A percentile compares a stretch with the other conserved stretches of the same genome.
Conservation (phyloP, 768 basidiomycete species). For the Hydnomerulius pinastri region DNA sequence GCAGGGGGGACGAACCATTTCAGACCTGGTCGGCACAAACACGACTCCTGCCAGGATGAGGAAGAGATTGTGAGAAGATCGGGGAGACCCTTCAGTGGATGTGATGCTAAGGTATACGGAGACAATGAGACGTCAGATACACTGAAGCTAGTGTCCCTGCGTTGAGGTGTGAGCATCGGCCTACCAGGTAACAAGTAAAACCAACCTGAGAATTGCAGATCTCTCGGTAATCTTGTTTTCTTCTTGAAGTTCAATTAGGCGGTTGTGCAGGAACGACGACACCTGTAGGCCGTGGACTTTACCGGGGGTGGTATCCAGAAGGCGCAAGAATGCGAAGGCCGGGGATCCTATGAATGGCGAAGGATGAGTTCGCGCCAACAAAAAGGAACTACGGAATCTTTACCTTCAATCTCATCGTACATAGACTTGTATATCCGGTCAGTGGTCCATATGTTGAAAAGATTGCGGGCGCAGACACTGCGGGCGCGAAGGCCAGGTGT, state of each 20-base stretch:
- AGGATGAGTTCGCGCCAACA: constrained; percentile 1
- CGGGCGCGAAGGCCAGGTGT: constrained; percentile 48
- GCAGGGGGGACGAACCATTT: constrained; percentile 87
- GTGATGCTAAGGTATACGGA: constrained; percentile 24
- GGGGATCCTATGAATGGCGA: constrained; percentile 43
- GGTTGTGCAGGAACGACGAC: constrained; percentile 59
- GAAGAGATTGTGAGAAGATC: constrained; percentile 61
- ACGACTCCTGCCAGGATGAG: constrained; percentile 70
- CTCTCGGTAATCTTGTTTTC: constrained; percentile 43
- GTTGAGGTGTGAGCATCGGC: constrained; percentile 7
- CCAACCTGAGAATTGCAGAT: constrained; percentile 48
- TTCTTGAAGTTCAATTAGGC: constrained; percentile 49
- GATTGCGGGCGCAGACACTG: constrained; percentile 56
- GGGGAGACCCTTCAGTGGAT: constrained; percentile 47
- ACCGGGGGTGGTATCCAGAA: constrained; percentile 61
- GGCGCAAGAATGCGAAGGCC: constrained; percentile 75
- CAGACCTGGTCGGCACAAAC: constrained; percentile 75
- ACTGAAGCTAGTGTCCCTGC: constrained; percentile 22
- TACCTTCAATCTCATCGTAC: constrained; percentile 56
- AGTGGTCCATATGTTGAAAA: constrained; percentile 90
- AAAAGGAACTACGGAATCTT: constrained; percentile 15
- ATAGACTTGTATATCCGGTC: constrained; percentile 78
- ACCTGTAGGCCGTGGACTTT: constrained; percentile 65
- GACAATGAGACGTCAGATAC: constrained; percentile 19
- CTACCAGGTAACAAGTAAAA: constrained; percentile 5